Base-by-base conservation (phyloP, 768 basidiomycete species). In the Lactifluus hygrophoroides region DNA sequence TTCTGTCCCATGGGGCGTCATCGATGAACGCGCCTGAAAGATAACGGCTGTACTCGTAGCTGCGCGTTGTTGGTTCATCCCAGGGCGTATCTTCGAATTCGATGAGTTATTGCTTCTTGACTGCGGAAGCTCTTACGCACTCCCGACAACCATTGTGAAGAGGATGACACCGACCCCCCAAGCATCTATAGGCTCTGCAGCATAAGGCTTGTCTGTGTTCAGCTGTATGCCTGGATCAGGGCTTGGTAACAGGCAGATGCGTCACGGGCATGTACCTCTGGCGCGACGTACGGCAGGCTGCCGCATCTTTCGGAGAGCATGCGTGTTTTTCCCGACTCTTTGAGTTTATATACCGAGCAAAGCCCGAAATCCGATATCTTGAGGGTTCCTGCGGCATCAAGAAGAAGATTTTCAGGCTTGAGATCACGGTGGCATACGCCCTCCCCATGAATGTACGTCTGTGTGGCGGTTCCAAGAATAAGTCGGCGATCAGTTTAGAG, bases 281-380 rank as follows among this genome's bases (percentile, higher is more conserved):
- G 94, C 0, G 94, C 94, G 14, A 95, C 86, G 69, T 98, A 98
- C 0, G 94, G 94, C 48, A 94, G 71, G 71, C 91, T 94, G 1
- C 94, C 94, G 68, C 94, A 96, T 48, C 88, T 73, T 63, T 94
- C 94, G 2, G 78, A 84, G 37, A 99, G 73, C 43, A 75, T 67
- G 5, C 95, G 77, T 19, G 84, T 90, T 69, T 86, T 84, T 0
- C 93, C 93, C 0, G 77, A 77, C 27, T 85, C 83, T 62, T 92
- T 93, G 60, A 94, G 82, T 63, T 83, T 86, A 72, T 84, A 99
- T 0, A 98, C 92, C 0, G 90, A 83, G 6, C 90, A 92, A 1
- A 99, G 78, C 0, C 96, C 96, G 69, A 98, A 99, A 69, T 99
- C 96, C 0, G 90, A 88, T 52, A 99, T 86, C 69, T 97, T 97